Evolutionary conservation across 495 filamentous ascomycete species (phyloP), one percentile per base, ranked within the genome.

Genomic region (Aspergillus homomorphus): DNA sequence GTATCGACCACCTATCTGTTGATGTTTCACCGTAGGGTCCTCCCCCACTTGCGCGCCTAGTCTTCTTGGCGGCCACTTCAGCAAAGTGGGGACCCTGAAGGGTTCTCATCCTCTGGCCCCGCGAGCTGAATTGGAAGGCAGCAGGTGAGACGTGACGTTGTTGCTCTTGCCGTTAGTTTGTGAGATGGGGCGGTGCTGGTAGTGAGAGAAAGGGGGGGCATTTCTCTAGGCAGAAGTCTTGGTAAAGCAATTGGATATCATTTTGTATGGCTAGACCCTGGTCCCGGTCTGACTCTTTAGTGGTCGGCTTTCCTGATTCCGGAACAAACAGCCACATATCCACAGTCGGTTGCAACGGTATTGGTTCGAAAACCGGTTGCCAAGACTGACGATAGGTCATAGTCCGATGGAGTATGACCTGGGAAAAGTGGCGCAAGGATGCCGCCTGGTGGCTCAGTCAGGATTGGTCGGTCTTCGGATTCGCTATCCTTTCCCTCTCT

Each of bases 1-100:
- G 33, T 38, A 38, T 38, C 33, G 33, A 12, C 33, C 33, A 38
- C 33, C 45, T 28, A 28, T 51, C 46, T 14, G n/a, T 50, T 51
- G 18, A 30, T 51, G 48, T 51, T 51, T 51, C 48, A 53, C 38
- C 42, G 51, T 53, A 43, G 45, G 24, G 21, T 51, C 44, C 18
- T 53, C 57, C 57, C 57, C 57, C 57, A 59, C 57, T 52, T 14
- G 57, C 30, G 26, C 26, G 42, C 30, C 42, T 59, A 51, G 33
- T 44, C 16, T 21, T 42, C 57, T 59, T 59, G 57, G 57, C 57
- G 48, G 50, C 49, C 56, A 53, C 10, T 53, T 59, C 57, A 59
- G 42, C 57, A 45, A n/a, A n/a, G n/a, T n/a, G 57, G 53, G 57
- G 56, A 52, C 24, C 42, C 49, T 49, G 15, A 43, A 43, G 43